These are phyloP conservation scores for Xylariaceae sp. DNA, from an alignment of 2,329 filamentous ascomycete species.

Conservation along the genomic window DNA sequence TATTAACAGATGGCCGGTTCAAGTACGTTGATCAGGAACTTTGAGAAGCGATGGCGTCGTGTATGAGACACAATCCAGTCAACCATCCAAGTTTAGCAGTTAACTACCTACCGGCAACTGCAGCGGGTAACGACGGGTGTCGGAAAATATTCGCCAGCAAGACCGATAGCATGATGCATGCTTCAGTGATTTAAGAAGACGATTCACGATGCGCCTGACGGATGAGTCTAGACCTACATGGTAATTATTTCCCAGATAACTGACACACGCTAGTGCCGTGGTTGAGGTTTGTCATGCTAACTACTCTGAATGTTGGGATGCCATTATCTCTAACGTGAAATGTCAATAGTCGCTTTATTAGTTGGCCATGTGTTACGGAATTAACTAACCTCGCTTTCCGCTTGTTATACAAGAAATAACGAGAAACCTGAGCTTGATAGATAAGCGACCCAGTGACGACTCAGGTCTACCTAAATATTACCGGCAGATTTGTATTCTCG, in stretches of 20 bases:
- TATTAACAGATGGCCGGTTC: slow-evolving; percentile 3
- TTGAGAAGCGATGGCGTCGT: slow-evolving; percentile 15
- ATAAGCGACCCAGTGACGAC: no score
- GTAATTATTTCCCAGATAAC: no score
- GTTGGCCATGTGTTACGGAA: not conserved
- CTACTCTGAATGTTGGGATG: not conserved
- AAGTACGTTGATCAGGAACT: slow-evolving; percentile 16
- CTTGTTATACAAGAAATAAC: not conserved
- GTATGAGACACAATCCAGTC: slow-evolving; percentile 23
- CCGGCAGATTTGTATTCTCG: no score
- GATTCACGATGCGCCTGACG: slow-evolving; percentile 5
- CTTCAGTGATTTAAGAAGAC: slow-evolving; percentile 13
- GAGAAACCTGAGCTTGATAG: no score
- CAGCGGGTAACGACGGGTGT: slow-evolving; percentile 1
- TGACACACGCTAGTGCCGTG: no score
- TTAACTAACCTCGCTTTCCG: not conserved
- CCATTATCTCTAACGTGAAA: not conserved
- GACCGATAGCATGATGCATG: slow-evolving; percentile 9
- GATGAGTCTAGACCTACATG: no score
- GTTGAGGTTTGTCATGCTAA: not conserved
- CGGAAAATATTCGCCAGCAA: slow-evolving; percentile 11
- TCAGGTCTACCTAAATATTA: no score
- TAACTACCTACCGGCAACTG: no score
- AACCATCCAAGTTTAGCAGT: slow-evolving; percentile 9
- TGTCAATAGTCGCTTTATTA: not conserved